Conservation (phyloP, 768 basidiomycete species). For the Suillus subluteus region DNA sequence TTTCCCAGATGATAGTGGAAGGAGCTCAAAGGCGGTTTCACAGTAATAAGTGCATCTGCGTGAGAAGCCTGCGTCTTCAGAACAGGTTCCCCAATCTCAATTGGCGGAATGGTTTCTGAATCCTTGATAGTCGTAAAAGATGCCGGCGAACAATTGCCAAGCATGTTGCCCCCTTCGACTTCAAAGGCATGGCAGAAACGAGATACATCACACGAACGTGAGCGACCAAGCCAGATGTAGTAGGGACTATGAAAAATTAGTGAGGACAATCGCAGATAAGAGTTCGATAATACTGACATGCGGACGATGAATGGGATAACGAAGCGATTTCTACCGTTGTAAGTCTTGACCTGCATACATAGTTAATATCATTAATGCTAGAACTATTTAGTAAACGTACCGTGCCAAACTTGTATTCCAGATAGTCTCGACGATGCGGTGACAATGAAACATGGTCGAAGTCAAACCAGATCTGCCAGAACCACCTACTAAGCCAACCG, state of each 20-base stretch:
- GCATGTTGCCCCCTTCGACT: slow-evolving; percentile 61
- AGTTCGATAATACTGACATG: slow-evolving; percentile 46
- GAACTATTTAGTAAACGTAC: slow-evolving; percentile 36
- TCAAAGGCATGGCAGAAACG: slow-evolving; percentile 62
- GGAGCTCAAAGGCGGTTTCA: slow-evolving; percentile 58
- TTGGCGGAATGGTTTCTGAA: slow-evolving; percentile 39
- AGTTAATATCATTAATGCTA: background rate
- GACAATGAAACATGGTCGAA: slow-evolving; percentile 58
- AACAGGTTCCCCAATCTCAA: slow-evolving; percentile 46
- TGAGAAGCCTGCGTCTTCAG: slow-evolving; percentile 26
- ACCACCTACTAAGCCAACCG: slow-evolving; percentile 71
- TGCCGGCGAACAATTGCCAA: slow-evolving; percentile 52
- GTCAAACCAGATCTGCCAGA: slow-evolving; percentile 78
- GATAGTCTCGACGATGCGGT: slow-evolving; percentile 66
- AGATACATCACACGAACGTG: slow-evolving; percentile 62
- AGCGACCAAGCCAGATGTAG: slow-evolving; percentile 78
- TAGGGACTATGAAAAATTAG: slow-evolving; percentile 48
- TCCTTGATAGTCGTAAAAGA: slow-evolving; percentile 39
- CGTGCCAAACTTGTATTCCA: slow-evolving; percentile 81
- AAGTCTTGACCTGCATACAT: slow-evolving; percentile 53
- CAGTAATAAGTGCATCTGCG: slow-evolving; percentile 45
- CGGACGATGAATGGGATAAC: slow-evolving; percentile 67
- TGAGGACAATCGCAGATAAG: background rate
- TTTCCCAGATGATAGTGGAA: slow-evolving; percentile 64
- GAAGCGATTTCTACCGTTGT: slow-evolving; percentile 74